Evolutionary conservation across 306 rosid genomes (phyloP), one percentile per base, ranked within the genome.

Genomic region (Cucumis cinereus): DNA sequence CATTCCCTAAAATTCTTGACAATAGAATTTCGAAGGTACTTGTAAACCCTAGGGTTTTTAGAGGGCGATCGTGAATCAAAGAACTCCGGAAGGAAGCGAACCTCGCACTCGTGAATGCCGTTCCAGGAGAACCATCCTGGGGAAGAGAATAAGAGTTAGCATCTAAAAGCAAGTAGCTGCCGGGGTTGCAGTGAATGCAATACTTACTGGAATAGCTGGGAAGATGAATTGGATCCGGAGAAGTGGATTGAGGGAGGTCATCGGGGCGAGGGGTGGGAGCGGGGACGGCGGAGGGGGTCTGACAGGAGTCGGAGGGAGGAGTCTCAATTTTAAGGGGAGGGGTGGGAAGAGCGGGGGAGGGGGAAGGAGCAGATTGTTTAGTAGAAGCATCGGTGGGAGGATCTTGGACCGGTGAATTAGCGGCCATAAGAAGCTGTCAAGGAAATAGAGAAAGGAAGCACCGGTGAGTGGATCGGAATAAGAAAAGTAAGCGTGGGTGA

Each of bases 51-150:
- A 83, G 96, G 97, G 87, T 80, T 90, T 73, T 88, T 89, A 10
- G 95, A 79, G 9, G 85, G 84, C 26, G 86, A 77, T 12, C 82
- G 81, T 24, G 90, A 77, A 68, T 86, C 88, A 82, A 92, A 90
- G 78, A 92, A 90, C 71, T 94, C 97, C 0, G 95, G 96, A 69
- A 91, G 83, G 83, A 86, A 88, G 5, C 96, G 90, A 79, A 86
- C 60, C 77, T 94, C 99, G 84, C 92, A 86, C 67, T 86, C 79
- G 89, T 89, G 85, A 68, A 94, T 81, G 19, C 75, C 71, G 74
- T 87, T 84, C 84, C 84, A 92, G 7, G 93, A 89, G 77, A 94
- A 91, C 96, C 99, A 94, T 24, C 90, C 90, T 87, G 73, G 63
- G 40, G 1, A 22, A 2, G 28, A 40, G 11, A 67, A 40, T 22